Conservation (phyloP, 2,329 filamentous ascomycete species). For the Zopfia rhizophila region DNA sequence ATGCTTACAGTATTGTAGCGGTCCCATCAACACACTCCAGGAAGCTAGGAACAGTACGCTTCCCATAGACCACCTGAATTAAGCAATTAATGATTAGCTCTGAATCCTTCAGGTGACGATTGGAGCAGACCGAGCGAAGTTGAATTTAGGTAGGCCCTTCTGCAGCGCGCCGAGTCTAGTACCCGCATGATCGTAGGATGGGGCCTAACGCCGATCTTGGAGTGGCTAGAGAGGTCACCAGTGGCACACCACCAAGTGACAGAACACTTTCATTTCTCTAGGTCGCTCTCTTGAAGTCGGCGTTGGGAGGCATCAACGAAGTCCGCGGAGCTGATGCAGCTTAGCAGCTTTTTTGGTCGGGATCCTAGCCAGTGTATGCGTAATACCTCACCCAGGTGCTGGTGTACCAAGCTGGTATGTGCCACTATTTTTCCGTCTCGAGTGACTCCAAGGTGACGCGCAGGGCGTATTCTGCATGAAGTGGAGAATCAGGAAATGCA, state of each 20-base stretch:
- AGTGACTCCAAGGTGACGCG: constrained; percentile 30
- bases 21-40: constrained; percentile 95
- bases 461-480: constrained; percentile 27
- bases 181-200: constrained; percentile 54
- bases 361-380: constrained; percentile 28
- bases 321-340: constrained; percentile 16
- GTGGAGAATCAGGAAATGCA: constrained; percentile 25
- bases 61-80: constrained; percentile 88
- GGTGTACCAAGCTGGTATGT: constrained; percentile 36
- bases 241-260: constrained; percentile 30
- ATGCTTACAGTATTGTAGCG: constrained; percentile 73
- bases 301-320: constrained; percentile 22
- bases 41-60: constrained; percentile 90
- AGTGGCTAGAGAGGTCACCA: constrained; percentile 51
- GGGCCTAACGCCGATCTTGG: constrained; percentile 44
- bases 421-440: constrained; percentile 36
- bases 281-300: constrained; percentile 22
- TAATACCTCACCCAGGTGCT: constrained; percentile 41
- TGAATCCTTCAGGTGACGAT: constrained; percentile 36
- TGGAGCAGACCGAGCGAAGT: constrained; percentile 35
- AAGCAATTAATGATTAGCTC: constrained; percentile 49
- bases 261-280: constrained; percentile 31
- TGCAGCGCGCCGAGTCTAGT: constrained; percentile 51
- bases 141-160: constrained; percentile 41
- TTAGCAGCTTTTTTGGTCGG: too few species aligned